phyloP scores from a whole-genome alignment of 371 early-diverging fungal species.

The Rhizopus sp. region DNA sequence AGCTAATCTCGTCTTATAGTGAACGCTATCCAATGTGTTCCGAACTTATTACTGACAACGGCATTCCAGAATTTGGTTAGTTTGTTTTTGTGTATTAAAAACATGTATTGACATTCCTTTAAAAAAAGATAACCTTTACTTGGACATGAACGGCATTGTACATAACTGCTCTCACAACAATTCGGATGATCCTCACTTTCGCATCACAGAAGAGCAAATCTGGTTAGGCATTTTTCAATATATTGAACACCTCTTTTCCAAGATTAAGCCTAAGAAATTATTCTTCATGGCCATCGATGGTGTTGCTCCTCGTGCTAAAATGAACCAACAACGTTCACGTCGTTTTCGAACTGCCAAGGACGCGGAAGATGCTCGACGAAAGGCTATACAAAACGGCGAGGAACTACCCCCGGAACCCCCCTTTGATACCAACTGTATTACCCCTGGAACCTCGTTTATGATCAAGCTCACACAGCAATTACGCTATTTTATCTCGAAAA shows the following conservation, averaged over 20 bases:
- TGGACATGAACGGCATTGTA: conserved; percentile 99
- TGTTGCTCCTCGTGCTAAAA: conserved; percentile 99
- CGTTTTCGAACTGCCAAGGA: conserved; percentile 95
- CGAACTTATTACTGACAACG: conserved; percentile 82
- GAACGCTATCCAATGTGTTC: conserved; percentile 96
- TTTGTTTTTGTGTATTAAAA: conserved; percentile 2
- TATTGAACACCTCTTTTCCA: conserved; percentile 92
- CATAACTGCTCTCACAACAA: conserved; percentile 98
- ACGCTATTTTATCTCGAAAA: conserved; percentile 89
- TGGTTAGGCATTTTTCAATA: conserved; percentile 94
- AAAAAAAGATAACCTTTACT: conserved; percentile 85
- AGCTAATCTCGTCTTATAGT: conserved; percentile 39
- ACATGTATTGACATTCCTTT: not conserved
- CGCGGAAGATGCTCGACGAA: conserved; percentile 64
- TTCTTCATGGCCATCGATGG: conserved; percentile 98
- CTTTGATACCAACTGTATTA: conserved; percentile 99
- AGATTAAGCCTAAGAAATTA: conserved; percentile 92
- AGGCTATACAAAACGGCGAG: conserved; percentile 68
- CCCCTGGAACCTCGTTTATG: conserved; percentile 99
- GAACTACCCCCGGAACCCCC: conserved; percentile 72
- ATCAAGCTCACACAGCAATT: conserved; percentile 81
- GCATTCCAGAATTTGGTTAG: conserved; percentile 95
- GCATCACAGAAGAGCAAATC: conserved; percentile 91
- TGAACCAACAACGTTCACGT: conserved; percentile 99
- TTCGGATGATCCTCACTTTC: conserved; percentile 72